These are phyloP conservation scores for Trichophyton verrucosum DNA, from an alignment of 2,329 filamentous ascomycete genomes.

Conservation along the genomic window DNA sequence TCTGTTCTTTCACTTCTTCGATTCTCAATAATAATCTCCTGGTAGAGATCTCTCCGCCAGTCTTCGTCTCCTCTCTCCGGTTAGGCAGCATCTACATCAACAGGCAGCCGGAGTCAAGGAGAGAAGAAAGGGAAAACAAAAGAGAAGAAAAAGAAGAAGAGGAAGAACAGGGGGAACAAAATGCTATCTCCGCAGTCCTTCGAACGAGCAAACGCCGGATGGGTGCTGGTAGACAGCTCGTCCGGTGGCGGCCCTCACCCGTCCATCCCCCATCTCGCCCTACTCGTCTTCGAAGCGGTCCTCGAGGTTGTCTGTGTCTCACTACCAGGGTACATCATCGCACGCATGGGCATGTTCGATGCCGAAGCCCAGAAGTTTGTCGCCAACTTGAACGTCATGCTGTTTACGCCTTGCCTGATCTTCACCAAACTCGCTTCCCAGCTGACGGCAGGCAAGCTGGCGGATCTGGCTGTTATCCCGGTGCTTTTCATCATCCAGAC, in stretches of 20 bases:
- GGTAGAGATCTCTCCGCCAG: too few species aligned
- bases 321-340: constrained; percentile 85
- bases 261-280: constrained; percentile 47
- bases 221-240: neutral
- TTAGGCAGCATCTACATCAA: too few species aligned
- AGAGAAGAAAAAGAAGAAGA: neutral
- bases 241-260: constrained; percentile 30
- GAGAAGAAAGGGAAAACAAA: neutral
- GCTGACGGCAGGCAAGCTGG: constrained; percentile 77
- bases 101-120: neutral
- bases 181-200: constrained; percentile 8
- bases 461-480: constrained; percentile 88
- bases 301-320: constrained; percentile 92
- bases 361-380: constrained; percentile 93
- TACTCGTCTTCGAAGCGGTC: constrained; percentile 89
- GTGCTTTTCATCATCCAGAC: constrained; percentile 85
- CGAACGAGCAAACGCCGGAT: constrained; percentile 3
- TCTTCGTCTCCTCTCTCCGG: too few species aligned
- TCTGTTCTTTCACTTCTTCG: too few species aligned
- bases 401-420: constrained; percentile 95
- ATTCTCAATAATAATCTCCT: too few species aligned
- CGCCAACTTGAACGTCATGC: constrained; percentile 86
- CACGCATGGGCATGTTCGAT: constrained; percentile 81
- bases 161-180: neutral
- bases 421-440: constrained; percentile 96